Evolutionary conservation across 257 asterid species (phyloP).

Genomic region (Petunia secreta): DNA sequence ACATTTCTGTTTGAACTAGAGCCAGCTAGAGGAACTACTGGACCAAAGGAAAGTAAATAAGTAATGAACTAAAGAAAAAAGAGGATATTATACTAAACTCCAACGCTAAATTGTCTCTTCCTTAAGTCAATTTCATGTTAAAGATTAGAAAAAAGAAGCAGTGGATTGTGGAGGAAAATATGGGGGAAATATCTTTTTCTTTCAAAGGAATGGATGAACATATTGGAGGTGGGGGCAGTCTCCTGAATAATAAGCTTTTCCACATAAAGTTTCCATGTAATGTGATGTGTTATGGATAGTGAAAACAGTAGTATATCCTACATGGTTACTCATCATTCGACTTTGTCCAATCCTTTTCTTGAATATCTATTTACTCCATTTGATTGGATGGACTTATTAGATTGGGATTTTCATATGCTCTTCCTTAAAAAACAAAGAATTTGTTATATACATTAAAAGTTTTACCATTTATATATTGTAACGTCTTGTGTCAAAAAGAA

Average conservation of each 20-base stretch:
- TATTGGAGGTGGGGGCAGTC: background rate
- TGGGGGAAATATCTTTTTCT: background rate
- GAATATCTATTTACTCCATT: constrained; percentile 3
- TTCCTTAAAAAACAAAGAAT: background rate
- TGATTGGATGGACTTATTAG: background rate
- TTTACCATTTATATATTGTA: too few species aligned
- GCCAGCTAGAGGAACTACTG: background rate
- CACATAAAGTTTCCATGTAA: background rate
- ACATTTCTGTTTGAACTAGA: background rate
- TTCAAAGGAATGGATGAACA: background rate
- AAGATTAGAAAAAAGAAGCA: background rate
- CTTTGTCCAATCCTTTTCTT: background rate
- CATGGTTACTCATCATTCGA: background rate
- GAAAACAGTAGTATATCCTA: background rate
- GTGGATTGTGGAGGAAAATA: background rate
- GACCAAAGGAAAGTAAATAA: background rate
- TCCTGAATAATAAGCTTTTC: background rate
- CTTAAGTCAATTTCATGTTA: background rate
- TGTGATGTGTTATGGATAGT: background rate
- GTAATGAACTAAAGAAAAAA: too few species aligned
- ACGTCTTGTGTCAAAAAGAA: too few species aligned
- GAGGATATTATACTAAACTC: background rate
- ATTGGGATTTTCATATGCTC: background rate
- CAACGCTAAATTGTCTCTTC: background rate
- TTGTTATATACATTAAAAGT: too few species aligned